Percentiles rank a stretch among this genome's conserved stretches.
Conservation (phyloP, 2,329 filamentous ascomycete genomes). For the Clarireedia homoeocarpa region DNA sequence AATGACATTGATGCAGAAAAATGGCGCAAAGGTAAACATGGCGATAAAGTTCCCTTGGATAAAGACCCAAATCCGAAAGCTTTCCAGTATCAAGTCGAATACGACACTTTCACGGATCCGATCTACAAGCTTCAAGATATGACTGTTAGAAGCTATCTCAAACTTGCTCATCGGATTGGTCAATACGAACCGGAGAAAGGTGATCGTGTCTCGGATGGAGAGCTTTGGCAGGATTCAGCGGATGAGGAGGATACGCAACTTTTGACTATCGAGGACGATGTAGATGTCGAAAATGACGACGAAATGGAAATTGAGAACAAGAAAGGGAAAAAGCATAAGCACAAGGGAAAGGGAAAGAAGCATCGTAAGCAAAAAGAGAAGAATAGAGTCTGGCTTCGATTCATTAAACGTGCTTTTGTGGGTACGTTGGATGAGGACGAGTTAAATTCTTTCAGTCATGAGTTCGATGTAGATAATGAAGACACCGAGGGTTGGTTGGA, state of each 20-base stretch:
- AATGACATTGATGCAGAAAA: constrained; percentile 32
- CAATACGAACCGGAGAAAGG: constrained; percentile 35
- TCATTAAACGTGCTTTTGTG: constrained; percentile 73
- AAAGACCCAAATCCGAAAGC: constrained; percentile 49
- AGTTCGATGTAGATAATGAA: background rate
- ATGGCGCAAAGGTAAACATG: constrained; percentile 59
- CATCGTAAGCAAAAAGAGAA: constrained; percentile 46
- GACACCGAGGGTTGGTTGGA: background rate
- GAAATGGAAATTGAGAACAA: constrained; percentile 25
- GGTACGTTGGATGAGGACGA: constrained; percentile 60
- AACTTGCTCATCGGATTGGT: constrained; percentile 74
- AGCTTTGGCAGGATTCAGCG: constrained; percentile 11
- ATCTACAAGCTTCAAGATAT: constrained; percentile 72
- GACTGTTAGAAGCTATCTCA: constrained; percentile 73
- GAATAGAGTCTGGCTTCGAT: constrained; percentile 70
- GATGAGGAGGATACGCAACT: constrained; percentile 18
- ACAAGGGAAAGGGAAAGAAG: constrained; percentile 39
- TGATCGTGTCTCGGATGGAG: constrained; percentile 20
- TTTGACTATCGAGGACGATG: constrained; percentile 14
- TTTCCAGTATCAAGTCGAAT: constrained; percentile 76
- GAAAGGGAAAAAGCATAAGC: constrained; percentile 26
- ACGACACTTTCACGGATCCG: constrained; percentile 71
- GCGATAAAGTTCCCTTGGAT: constrained; percentile 47
- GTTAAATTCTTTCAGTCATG: constrained; percentile 34
- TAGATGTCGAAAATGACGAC: constrained; percentile 24